phyloP scores from a whole-genome alignment of 1,284 basidiomycete genomes.

The Butyriboletus appendiculatus region DNA sequence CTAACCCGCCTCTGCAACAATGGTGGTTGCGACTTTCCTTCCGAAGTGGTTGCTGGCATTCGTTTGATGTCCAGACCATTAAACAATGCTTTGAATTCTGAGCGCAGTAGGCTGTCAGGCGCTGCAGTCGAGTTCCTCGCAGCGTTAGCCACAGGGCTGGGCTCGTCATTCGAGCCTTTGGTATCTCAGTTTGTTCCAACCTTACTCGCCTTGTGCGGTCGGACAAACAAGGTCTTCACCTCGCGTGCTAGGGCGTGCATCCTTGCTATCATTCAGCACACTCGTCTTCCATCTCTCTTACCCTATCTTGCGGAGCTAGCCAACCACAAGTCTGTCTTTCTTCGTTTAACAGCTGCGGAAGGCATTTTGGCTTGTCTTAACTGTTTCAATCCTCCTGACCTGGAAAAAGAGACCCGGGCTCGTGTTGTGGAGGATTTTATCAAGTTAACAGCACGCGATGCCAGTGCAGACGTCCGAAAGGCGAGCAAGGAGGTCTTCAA shows the following conservation, averaged over 20 bases:
- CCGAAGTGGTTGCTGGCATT: constrained; percentile 55
- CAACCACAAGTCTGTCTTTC: constrained; percentile 66
- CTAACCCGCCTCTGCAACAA: constrained; percentile 60
- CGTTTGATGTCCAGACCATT: constrained; percentile 60
- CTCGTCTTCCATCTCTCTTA: constrained; percentile 69
- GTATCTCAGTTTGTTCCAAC: constrained; percentile 68
- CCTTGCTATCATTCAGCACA: constrained; percentile 61
- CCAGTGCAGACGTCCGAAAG: constrained; percentile 76
- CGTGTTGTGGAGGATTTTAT: constrained; percentile 73
- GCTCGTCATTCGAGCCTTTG: constrained; percentile 67
- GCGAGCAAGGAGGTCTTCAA: constrained; percentile 71
- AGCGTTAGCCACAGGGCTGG: constrained; percentile 57
- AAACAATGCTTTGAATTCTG: constrained; percentile 66
- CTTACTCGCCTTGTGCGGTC: constrained; percentile 65
- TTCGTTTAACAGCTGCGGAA: constrained; percentile 66
- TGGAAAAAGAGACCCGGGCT: constrained; percentile 65
- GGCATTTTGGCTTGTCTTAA: constrained; percentile 66
- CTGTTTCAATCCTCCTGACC: constrained; percentile 71
- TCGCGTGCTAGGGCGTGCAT: constrained; percentile 65
- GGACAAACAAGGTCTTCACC: constrained; percentile 82
- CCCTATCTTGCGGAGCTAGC: constrained; percentile 60
- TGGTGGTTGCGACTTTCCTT: constrained; percentile 55
- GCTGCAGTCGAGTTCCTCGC: constrained; percentile 66
- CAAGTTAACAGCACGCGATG: constrained; percentile 65
- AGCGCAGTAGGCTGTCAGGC: constrained; percentile 77